Evolutionary conservation across 441 rosid genomes (phyloP), one percentile per base, ranked within the genome.

Genomic region (Daphne laureola): DNA sequence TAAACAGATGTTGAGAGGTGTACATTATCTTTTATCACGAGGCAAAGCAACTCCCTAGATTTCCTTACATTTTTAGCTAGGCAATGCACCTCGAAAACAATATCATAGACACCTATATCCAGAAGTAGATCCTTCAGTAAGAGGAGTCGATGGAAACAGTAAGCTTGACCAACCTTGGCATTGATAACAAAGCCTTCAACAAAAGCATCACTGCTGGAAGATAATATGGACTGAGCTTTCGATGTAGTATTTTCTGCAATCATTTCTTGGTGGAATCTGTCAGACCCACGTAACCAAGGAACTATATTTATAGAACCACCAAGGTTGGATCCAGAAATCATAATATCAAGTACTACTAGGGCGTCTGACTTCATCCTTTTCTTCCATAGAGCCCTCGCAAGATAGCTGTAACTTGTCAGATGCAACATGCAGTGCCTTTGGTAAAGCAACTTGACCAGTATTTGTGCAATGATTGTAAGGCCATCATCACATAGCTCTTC

Each of bases 401-500:
- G 76, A 73, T 62, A 75, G 62, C 67, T 64, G 66, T 73, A 77
- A 55, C 73, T 64, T 31, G 23, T 57, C 16, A 51, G 48, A 69
- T 72, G 84, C 66, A 81, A 56, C 55, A 65, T 14, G 46, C 61
- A 78, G 49, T 87, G 87, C 51, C 64, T 62, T 54, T 66, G 60
- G 43, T 43, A 55, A 68, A 79, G 72, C 66, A 77, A 78, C 62
- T 79, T 74, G 49, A 70, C 74, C 63, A 82, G 46, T 38, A 61
- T 47, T 41, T 60, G 56, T 49, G 84, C 79, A 23, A 65, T 51
- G 52, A 58, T 56, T 41, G 78, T 65, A 63, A 73, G 76, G 59
- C 83, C 90, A 17, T 74, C 51, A 60, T 43, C 46, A 54, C 78
- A 84, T 25, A 87, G 74, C 64, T 74, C 78, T 68, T 83, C 86